Base-by-base conservation (phyloP, 257 asterid species). In the Parsonsia alboflavescens region DNA sequence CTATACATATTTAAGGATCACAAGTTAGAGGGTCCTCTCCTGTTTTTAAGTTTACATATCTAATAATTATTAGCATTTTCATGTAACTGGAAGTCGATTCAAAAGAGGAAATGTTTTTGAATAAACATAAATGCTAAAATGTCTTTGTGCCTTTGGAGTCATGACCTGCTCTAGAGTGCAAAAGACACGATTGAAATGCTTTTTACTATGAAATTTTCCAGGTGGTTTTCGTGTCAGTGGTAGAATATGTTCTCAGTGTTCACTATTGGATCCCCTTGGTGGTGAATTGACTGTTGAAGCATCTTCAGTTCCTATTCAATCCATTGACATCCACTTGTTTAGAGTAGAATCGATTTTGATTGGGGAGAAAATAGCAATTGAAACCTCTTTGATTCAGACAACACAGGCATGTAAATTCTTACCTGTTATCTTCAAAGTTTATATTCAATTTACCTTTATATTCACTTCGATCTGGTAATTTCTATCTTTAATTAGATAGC, bases 221-320 rank as follows among this genome's bases (percentile, higher is more conserved):
- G 97, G 96, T 79, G 97, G 96, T 61, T 92, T 90, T 70, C 87
- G 93, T 74, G 82, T 93, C 26, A 85, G 79, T 41, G 96, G 98
- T 63, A 89, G 85, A 80, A 82, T 91, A 62, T 91, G 97, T 67
- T 86, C 96, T 24, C 95, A 88, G 63, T 89, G 95, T 81, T 86
- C 96, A 9, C 57, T 93, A 68, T 72, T 77, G 61, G 97, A 90
- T 79, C 93, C 96, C 75, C 76, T 93, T 67, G 54, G 75, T 53
- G 98, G 98, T 53, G 95, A 88, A 80, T 82, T 93, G 76, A 89
- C 89, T n/a, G 87, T 93, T 72, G 97, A 93, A 76, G 76, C 94
- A 77, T 93, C 97, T 62, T 83, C 85, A 33, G 75, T 87, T 81
- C 91, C 93, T 64, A 84, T 93, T 77, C 82, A 75, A 76, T 91